Conservation (phyloP, 805 yeast genomes). For the Torulaspora gathmanii region DNA sequence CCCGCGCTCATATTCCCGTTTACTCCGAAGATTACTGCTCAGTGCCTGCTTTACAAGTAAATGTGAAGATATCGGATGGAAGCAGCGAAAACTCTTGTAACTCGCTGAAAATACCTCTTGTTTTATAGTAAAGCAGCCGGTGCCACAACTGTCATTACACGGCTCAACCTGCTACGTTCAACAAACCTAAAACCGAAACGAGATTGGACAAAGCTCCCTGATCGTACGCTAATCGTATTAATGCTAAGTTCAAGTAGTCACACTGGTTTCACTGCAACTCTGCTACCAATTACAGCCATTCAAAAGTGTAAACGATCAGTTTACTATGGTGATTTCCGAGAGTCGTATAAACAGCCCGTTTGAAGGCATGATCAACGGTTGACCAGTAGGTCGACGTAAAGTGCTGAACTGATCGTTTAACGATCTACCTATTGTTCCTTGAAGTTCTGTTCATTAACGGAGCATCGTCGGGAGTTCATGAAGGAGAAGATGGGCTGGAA, state of each 20-base stretch:
- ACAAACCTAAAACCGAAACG: background rate
- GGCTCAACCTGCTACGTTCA: background rate
- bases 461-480: background rate
- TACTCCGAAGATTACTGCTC: background rate
- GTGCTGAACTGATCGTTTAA: background rate
- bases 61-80: background rate
- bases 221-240: conserved; percentile 2
- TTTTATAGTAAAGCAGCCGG: conserved; percentile 1
- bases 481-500: background rate
- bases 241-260: background rate
- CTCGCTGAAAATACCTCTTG: background rate
- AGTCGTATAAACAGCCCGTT: conserved; percentile 8
- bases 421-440: no score
- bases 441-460: no score
- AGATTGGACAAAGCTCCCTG: background rate
- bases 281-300: background rate
- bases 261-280: background rate
- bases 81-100: background rate
- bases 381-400: background rate
- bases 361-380: conserved; percentile 1
- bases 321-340: background rate
- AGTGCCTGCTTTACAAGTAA: background rate
- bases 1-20: conserved; percentile 1
- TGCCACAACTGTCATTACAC: conserved; percentile 3
- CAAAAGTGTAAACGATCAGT: conserved; percentile 4